These are phyloP conservation scores for Nitzschia palea DNA, from an alignment of 108 stramenopile species.

Conservation along the genomic window DNA sequence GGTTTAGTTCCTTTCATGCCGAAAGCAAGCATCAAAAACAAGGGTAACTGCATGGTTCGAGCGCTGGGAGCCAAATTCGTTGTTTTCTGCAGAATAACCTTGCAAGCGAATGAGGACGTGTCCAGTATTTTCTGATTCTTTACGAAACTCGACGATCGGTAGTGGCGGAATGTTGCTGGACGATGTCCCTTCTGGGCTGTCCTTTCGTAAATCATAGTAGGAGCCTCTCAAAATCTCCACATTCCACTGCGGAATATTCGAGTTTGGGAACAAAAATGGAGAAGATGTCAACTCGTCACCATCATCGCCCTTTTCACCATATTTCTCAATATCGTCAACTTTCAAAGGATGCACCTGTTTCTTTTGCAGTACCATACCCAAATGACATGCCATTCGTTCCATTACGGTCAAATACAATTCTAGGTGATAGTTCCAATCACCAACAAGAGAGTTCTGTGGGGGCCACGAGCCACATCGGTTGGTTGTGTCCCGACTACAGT, in stretches of 20 bases:
- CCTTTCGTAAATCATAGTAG: conserved; percentile 25
- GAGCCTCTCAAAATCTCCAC: conserved; percentile 31
- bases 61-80: conserved; percentile 8
- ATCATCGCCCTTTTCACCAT: conserved; percentile 7
- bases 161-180: conserved; percentile 9
- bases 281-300: conserved; percentile 15
- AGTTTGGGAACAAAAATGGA: conserved; percentile 18
- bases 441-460: background rate
- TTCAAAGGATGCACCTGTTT: background rate
- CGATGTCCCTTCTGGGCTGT: background rate
- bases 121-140: conserved; percentile 11
- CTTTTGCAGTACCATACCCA: conserved; percentile 20
- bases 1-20: background rate
- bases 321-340: background rate
- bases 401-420: conserved; percentile 47
- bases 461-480: conserved; percentile 23
- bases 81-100: conserved; percentile 11
- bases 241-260: conserved; percentile 26
- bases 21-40: conserved; percentile 37
- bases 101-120: conserved; percentile 34
- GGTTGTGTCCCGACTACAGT: conserved; percentile 22
- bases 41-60: conserved; percentile 25
- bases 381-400: conserved; percentile 23
- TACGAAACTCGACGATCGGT: conserved; percentile 30
- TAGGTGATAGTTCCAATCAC: conserved; percentile 33